Evolutionary conservation across 2,329 filamentous ascomycete genomes (phyloP), one percentile per base, ranked within the genome.

Genomic region (Hymenoscyphus occultus): DNA sequence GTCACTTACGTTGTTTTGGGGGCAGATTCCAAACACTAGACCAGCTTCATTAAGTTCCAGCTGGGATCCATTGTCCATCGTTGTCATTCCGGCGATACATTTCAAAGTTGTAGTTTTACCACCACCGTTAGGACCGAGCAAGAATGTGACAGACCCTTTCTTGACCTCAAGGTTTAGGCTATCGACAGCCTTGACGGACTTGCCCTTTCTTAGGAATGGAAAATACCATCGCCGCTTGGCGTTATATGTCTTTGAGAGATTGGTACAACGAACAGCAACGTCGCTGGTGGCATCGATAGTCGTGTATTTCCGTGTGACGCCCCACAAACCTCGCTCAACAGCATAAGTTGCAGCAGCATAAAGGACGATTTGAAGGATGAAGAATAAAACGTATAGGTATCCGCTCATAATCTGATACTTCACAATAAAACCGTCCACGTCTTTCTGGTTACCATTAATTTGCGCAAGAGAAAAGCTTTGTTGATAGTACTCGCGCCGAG

Each of bases 91-190:
- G 39, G 86, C 82, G 59, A 89, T 85, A 58, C 84, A 83, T 65
- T 89, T 85, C n/a, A 90, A 77, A 0, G 86, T 88, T 0, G 87
- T 89, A 2, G 83, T 86, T 69, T 90, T 90, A 7, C 87, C 87
- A 67, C 82, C 84, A 19, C 87, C 87, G 71, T 90, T 90, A 0
- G 86, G 85, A 40, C 87, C 87, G 0, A 90, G 78, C 0, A 90
- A 76, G 1, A 88, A 84, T 77, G 87, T 82, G 57, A 90, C 88
- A 59, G 87, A 82, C 1, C 87, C 87, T 69, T 82, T 81, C 19
- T 81, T 79, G 14, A 86, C 84, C 28, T 83, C 78, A 42, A 89
- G 77, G 67, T 79, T 81, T 40, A 90, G 76, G 60, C 83, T 75
- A 63, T 87, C 78, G 16, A 90, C 85, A 2, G 87, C 87, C 56